Percentiles rank a stretch among this genome's conserved stretches.
Conservation (phyloP, 148 eudicot genomes). For the Vaccinium darrowii region DNA sequence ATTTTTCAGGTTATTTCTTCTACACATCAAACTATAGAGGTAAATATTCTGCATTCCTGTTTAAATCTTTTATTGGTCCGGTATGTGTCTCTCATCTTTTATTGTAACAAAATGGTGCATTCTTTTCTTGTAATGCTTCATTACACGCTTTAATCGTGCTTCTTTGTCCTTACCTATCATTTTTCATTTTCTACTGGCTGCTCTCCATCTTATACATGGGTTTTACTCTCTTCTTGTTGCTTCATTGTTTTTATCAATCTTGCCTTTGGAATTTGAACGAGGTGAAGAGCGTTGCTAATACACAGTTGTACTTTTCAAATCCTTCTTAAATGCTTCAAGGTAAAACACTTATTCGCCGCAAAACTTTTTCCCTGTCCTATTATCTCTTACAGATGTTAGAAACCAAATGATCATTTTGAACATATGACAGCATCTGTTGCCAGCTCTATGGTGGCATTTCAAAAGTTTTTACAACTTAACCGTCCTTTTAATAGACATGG, state of each 20-base stretch:
- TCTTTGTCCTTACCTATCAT: background rate
- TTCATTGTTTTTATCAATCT: background rate
- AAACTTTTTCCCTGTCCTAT: background rate
- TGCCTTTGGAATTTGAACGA: background rate
- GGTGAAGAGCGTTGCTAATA: background rate
- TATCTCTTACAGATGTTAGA: background rate
- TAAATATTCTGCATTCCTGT: conserved; percentile 18
- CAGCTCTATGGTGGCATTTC: conserved; percentile 1
- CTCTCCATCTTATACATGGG: background rate
- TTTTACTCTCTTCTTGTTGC: background rate
- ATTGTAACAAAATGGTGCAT: background rate
- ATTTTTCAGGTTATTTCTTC: conserved; percentile 53
- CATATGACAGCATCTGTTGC: background rate
- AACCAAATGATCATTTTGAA: background rate
- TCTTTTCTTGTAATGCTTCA: background rate
- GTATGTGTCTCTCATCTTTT: background rate
- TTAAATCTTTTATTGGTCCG: background rate
- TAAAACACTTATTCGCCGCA: background rate
- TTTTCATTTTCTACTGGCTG: background rate
- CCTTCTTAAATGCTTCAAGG: background rate
- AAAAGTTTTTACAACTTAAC: background rate
- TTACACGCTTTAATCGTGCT: background rate
- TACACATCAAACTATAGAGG: conserved; percentile 66
- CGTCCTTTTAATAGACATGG: background rate
- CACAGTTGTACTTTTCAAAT: background rate